phyloP scores from a whole-genome alignment of 192 early-diverging fungal genomes.

The Backusella tuberculispora region DNA sequence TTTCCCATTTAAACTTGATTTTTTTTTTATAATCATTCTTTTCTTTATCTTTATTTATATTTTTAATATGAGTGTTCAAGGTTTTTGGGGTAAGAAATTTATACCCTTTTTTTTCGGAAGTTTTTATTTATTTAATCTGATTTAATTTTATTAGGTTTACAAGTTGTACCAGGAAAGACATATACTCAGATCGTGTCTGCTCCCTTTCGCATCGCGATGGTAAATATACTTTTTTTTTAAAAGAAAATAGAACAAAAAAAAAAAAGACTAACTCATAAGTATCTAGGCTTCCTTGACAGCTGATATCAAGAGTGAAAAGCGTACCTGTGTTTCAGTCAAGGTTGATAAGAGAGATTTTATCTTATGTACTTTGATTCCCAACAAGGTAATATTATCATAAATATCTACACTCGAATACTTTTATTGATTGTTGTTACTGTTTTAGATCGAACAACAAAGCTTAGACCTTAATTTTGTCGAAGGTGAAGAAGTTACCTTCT shows the following conservation, averaged over 20 bases:
- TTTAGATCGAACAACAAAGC: slow-evolving; percentile 70
- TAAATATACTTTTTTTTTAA: slow-evolving; percentile 38
- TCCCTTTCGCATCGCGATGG: slow-evolving; percentile 81
- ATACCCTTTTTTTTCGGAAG: slow-evolving; percentile 5
- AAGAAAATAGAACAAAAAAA: neutral
- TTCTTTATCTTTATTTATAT: neutral
- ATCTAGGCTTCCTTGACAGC: slow-evolving; percentile 73
- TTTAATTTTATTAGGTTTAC: slow-evolving; percentile 47
- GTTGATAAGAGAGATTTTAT: slow-evolving; percentile 75
- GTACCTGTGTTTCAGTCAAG: slow-evolving; percentile 71
- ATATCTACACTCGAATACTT: neutral
- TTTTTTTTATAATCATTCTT: neutral
- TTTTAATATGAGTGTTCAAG: slow-evolving; percentile 36
- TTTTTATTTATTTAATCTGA: neutral
- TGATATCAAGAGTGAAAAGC: slow-evolving; percentile 48
- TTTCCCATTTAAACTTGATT: neutral
- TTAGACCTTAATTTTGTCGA: slow-evolving; percentile 72
- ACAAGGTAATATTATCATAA: slow-evolving; percentile 40
- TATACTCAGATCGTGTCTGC: slow-evolving; percentile 78
- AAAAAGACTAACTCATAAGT: neutral
- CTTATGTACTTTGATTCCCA: slow-evolving; percentile 81
- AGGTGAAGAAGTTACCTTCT: slow-evolving; percentile 84
- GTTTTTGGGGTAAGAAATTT: slow-evolving; percentile 35
- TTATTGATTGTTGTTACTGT: neutral
- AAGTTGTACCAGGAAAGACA: slow-evolving; percentile 71